Conservation (phyloP, 768 basidiomycete genomes). For the Suillus occidentalis region DNA sequence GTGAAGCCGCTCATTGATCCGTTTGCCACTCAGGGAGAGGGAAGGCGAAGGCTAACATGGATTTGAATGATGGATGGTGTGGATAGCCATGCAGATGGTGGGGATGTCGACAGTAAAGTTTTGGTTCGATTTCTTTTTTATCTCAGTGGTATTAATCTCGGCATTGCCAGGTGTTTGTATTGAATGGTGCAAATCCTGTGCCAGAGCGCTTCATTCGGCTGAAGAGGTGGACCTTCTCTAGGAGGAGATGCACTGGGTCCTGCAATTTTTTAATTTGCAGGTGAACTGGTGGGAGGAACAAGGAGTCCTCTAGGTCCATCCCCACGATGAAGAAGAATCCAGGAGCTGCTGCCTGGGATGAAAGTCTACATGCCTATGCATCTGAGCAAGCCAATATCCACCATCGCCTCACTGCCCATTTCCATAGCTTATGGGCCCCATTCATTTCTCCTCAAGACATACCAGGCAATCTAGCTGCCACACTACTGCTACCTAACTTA, state of each 20-base stretch:
- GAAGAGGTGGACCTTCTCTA: neutral
- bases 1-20: neutral
- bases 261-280: neutral
- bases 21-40: neutral
- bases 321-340: no score
- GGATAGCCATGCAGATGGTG: neutral
- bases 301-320: no score
- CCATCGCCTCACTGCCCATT: no score
- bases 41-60: neutral
- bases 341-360: no score
- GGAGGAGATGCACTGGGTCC: conserved; percentile 2
- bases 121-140: neutral
- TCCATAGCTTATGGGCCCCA: no score
- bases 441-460: no score
- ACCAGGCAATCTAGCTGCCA: neutral
- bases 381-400: no score
- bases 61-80: neutral
- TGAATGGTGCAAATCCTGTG: neutral
- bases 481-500: neutral
- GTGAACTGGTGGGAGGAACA: neutral
- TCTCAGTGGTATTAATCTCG: neutral
- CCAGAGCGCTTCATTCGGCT: neutral
- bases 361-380: no score
- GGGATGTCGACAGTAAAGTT: neutral
- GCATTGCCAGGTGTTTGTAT: neutral